Base-by-base conservation (phyloP, 2,329 filamentous ascomycete genomes). In the Coniella vitis region DNA sequence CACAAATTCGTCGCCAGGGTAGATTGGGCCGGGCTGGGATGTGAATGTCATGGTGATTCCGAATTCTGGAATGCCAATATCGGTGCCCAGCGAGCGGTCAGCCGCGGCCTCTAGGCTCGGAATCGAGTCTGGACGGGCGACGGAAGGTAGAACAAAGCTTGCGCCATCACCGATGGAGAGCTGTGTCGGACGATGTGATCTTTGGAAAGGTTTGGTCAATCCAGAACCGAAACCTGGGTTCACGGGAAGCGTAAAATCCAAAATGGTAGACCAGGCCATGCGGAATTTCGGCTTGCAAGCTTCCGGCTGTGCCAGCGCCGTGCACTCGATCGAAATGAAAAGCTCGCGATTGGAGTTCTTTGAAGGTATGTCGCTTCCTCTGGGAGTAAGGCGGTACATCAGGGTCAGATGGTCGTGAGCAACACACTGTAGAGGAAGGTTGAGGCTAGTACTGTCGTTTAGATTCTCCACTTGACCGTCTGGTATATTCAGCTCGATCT, bases 41-140 rank as follows among this genome's bases (percentile, higher is more conserved):
- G 76, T 78, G 60, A 93, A 84, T 36, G 84, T 89, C 68, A 91
- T 81, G 32, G 83, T 87, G 49, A 91, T 78, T 51, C 85, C 86
- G 44, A 87, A 78, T 51, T 84, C 76, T 3, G 76, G 75, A 35
- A 79, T 62, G 44, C 69, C 58, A 40, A 70, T 64, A 43, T 78
- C 75, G 12, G 57, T 56, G 38, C 37, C 9, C 19, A 47, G 38
- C 32, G 64, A 65, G 55, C 65, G 68, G 48, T 63, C 63, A 40
- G 71, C 69, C 48, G 76, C 66, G 21, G 79, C 73, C 57, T 83
- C 78, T 38, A 83, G 72, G 21, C 71, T 68, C 10, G 80, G 80
- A 2, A 84, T 69, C 29, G 79, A 70, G 60, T 84, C 79, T 2
- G 81, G 81, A 1, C 77, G 75, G 47, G 67, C 75, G 50, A 78